Conservation (phyloP, 129 eudicot genomes). For the Rutidosis leptorrhynchoides region DNA sequence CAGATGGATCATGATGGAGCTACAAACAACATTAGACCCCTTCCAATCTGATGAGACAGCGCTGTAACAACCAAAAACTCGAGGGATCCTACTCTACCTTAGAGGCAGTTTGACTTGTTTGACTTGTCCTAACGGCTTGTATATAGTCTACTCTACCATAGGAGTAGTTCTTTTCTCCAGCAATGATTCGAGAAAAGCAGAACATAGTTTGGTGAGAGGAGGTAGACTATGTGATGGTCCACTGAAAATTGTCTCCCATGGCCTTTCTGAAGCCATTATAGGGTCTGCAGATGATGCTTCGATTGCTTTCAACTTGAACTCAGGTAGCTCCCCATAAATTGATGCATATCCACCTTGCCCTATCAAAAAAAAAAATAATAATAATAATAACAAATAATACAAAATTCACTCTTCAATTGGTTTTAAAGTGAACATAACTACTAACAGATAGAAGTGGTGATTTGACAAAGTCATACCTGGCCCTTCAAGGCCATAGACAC, state of each 20-base stretch:
- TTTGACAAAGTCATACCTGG: conserved; percentile 40
- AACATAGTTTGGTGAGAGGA: conserved; percentile 71
- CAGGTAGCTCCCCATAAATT: conserved; percentile 76
- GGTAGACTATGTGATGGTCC: conserved; percentile 88
- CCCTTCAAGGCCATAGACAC: conserved; percentile 34
- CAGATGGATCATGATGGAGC: background rate
- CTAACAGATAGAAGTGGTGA: background rate
- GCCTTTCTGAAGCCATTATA: conserved; percentile 45
- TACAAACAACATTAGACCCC: background rate
- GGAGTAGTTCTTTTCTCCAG: conserved; percentile 54
- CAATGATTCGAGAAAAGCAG: conserved; percentile 67
- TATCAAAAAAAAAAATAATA: conserved; percentile 19
- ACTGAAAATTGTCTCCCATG: conserved; percentile 76
- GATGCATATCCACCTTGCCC: conserved; percentile 72
- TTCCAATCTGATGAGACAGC: background rate
- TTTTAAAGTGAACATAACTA: background rate
- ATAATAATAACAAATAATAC: too few species aligned
- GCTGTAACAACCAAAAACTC: background rate
- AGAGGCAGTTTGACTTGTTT: conserved; percentile 3
- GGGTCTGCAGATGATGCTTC: conserved; percentile 18
- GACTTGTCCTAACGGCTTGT: background rate
- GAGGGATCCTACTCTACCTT: background rate
- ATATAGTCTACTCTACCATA: conserved; percentile 34
- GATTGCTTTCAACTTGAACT: conserved; percentile 42
- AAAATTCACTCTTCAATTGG: background rate